Conservation (phyloP, 768 basidiomycete species). For the Suillus variegatus region DNA sequence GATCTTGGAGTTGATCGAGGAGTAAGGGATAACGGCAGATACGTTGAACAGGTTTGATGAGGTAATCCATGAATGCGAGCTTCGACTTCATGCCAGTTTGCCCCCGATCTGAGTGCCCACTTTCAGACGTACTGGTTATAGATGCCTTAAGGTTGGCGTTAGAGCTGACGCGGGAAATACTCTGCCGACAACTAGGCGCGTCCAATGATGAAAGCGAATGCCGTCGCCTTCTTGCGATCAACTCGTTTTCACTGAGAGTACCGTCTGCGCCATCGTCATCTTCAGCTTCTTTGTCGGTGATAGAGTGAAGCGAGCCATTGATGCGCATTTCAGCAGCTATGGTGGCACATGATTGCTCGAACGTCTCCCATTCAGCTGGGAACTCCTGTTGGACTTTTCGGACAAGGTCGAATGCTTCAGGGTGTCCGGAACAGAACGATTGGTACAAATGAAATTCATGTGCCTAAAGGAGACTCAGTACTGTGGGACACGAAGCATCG, state of each 20-base stretch:
- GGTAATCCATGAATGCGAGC: slow-evolving; percentile 77
- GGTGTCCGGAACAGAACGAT: slow-evolving; percentile 84
- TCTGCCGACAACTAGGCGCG: slow-evolving; percentile 38
- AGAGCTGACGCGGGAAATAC: slow-evolving; percentile 36
- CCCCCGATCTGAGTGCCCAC: slow-evolving; percentile 32
- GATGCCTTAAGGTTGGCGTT: slow-evolving; percentile 34
- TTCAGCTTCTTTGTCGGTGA: slow-evolving; percentile 13
- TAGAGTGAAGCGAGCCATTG: slow-evolving; percentile 19
- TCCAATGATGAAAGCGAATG: slow-evolving; percentile 57
- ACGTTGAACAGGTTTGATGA: slow-evolving; percentile 96
- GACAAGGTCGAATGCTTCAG: slow-evolving; percentile 75
- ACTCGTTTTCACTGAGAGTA: slow-evolving; percentile 12
- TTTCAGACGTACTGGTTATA: slow-evolving; percentile 29
- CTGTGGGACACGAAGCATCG: not conserved
- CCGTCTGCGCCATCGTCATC: slow-evolving; percentile 10
- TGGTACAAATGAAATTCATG: slow-evolving; percentile 78
- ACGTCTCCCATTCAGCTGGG: slow-evolving; percentile 78
- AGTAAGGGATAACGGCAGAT: slow-evolving; percentile 95
- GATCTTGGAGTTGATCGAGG: slow-evolving; percentile 63
- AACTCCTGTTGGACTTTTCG: slow-evolving; percentile 64
- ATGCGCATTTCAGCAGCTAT: slow-evolving; percentile 43
- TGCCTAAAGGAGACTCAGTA: slow-evolving; percentile 47
- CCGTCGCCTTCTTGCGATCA: slow-evolving; percentile 39
- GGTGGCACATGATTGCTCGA: slow-evolving; percentile 74
- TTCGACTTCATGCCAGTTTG: slow-evolving; percentile 35